Percentiles rank a stretch among this genome's conserved stretches.
phyloP scores from a whole-genome alignment of 2,329 filamentous ascomycete species.

The Trichoderma brevicompactum region DNA sequence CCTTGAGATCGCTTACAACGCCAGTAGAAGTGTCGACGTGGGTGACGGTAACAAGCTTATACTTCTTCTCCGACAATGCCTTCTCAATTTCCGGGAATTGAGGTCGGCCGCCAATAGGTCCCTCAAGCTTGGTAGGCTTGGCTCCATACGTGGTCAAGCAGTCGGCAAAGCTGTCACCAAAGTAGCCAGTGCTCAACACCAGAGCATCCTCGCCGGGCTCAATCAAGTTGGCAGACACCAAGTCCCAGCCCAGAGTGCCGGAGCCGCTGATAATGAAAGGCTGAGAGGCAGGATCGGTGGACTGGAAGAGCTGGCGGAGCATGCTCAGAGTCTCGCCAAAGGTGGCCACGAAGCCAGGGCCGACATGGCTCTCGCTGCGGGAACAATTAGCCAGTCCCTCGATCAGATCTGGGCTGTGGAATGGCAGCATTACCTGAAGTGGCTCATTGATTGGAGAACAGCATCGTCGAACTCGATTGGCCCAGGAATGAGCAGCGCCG shows the following conservation, averaged over 20 bases:
- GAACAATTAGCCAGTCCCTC: conserved; percentile 2
- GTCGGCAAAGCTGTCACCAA: conserved; percentile 91
- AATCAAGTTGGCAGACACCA: conserved; percentile 90
- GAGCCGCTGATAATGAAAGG: conserved; percentile 94
- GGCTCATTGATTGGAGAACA: conserved; percentile 91
- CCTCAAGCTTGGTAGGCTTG: conserved; percentile 86
- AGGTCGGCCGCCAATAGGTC: conserved; percentile 84
- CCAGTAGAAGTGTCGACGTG: conserved; percentile 98
- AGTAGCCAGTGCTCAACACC: conserved; percentile 95
- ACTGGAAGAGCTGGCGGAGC: conserved; percentile 93
- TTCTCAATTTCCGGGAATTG: conserved; percentile 86
- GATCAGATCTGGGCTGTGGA: conserved; percentile 30
- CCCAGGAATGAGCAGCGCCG: conserved; percentile 89
- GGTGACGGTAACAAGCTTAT: conserved; percentile 93
- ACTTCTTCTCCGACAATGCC: conserved; percentile 85
- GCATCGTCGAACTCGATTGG: conserved; percentile 99
- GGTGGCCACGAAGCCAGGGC: conserved; percentile 81
- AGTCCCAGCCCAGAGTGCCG: conserved; percentile 94
- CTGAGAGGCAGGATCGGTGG: conserved; percentile 78
- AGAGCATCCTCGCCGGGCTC: conserved; percentile 89
- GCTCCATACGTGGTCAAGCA: conserved; percentile 91
- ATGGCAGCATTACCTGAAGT: conserved; percentile 69
- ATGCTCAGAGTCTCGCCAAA: conserved; percentile 90
- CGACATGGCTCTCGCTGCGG: conserved; percentile 88
- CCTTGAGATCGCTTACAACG: conserved; percentile 88